A percentile compares a stretch with the other conserved stretches of the same genome.
Conservation (phyloP, 2,329 filamentous ascomycete species). For the Balansia obtecta region DNA sequence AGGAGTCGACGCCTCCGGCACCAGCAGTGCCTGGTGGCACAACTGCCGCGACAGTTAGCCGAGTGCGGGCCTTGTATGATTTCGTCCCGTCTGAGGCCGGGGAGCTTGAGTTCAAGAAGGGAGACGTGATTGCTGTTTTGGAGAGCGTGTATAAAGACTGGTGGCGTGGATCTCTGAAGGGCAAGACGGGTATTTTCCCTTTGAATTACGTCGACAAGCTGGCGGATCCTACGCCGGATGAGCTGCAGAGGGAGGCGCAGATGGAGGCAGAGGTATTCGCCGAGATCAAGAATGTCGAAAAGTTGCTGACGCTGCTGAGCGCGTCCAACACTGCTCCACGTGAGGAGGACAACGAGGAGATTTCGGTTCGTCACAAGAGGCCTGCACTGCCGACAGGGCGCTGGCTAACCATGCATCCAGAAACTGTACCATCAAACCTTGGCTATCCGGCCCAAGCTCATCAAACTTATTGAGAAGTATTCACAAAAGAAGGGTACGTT, state of each 20-base stretch:
- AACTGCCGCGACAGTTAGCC: slow-evolving; percentile 89
- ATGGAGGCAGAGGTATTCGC: slow-evolving; percentile 70
- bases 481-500: slow-evolving; percentile 88
- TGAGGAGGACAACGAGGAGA: slow-evolving; percentile 92
- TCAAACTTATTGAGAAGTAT: slow-evolving; percentile 97
- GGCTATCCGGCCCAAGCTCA: slow-evolving; percentile 89
- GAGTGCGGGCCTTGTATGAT: slow-evolving; percentile 86
- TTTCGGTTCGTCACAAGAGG: slow-evolving; percentile 47
- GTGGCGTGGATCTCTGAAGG: slow-evolving; percentile 94
- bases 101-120: slow-evolving; percentile 91
- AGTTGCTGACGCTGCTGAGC: slow-evolving; percentile 77
- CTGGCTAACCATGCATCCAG: slow-evolving; percentile 26
- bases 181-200: slow-evolving; percentile 94
- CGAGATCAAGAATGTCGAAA: slow-evolving; percentile 52
- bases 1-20: slow-evolving; percentile 26
- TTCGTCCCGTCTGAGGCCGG: slow-evolving; percentile 90
- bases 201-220: slow-evolving; percentile 98
- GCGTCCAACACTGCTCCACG: slow-evolving; percentile 69
- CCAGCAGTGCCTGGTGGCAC: slow-evolving; percentile 64
- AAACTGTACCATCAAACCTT: slow-evolving; percentile 85
- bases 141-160: slow-evolving; percentile 99
- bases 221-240: slow-evolving; percentile 84
- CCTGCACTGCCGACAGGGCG: neutral
- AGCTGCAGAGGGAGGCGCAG: slow-evolving; percentile 87
- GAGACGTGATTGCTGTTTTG: slow-evolving; percentile 91